Evolutionary conservation across 352 stramenopile genomes (phyloP), one percentile per base, ranked within the genome.

Genomic region (Globisporangium lucens): DNA sequence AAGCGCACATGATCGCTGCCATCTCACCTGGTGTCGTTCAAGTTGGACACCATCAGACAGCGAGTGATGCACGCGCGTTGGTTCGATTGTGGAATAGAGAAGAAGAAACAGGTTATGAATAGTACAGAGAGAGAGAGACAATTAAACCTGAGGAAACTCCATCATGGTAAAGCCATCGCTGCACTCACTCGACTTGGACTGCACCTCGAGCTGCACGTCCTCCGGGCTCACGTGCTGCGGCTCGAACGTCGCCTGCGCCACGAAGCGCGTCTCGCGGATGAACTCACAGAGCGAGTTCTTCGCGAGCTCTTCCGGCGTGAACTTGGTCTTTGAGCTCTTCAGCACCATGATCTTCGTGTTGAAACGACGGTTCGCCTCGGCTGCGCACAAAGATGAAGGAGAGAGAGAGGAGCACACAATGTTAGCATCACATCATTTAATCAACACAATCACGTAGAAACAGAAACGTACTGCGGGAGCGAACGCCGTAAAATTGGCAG

Each of bases 401-500:
- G 17, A 55, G 24, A 47, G 0, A 56, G 41, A 38, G 8, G 5
- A 33, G 33, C 20, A 58, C 5, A 33, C 20, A 36, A 36, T 22
- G 51, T 57, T 3, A 57, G 15, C 13, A 58, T 38, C 15, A 4
- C 38, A 8, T 57, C 27, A 33, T 24, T 10, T 36, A 49, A 12
- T 27, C 17, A 2, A 59, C 10, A 61, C 12, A 69, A 68, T 30
- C 41, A 9, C 20, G 22, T 1, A 51, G 5, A n/a, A 60, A n/a
- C n/a, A 6, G 2, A 10, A 56, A 82, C 84, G 60, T 73, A 96
- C 87, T 95, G 70, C 84, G 82, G 41, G 89, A 94, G 55, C 83
- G 83, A 55, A 97, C 73, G 56, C 85, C 83, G 46, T 94, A 94
- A 67, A 95, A 97, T 71, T 97, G 89, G 76, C 89, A 97, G 9